Evolutionary conservation across 2,329 filamentous ascomycete genomes (phyloP).

Genomic region (Immersiporthe knoxdaviesiana): DNA sequence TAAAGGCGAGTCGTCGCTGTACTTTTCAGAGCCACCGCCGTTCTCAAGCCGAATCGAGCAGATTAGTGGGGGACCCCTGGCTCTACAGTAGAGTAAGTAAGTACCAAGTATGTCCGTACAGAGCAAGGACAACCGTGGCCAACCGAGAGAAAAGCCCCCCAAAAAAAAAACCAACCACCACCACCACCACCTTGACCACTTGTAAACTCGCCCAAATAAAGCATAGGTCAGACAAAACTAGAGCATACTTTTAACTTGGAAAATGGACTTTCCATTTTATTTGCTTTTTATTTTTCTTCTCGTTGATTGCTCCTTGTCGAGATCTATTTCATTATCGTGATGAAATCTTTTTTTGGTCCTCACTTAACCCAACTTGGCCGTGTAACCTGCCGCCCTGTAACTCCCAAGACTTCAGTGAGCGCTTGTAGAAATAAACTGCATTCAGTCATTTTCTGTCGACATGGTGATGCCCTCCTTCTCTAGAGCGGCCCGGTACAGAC

Average conservation of each 20-base stretch:
- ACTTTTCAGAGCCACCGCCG: slow-evolving; percentile 10
- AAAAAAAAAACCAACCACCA: background rate
- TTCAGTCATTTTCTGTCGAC: slow-evolving; percentile 28
- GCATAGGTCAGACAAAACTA: background rate
- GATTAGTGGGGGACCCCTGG: slow-evolving; percentile 19
- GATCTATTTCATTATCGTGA: background rate
- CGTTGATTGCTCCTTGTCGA: background rate
- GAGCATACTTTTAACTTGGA: background rate
- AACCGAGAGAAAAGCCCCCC: background rate
- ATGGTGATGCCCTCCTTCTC: slow-evolving; percentile 59
- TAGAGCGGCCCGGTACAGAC: slow-evolving; percentile 72
- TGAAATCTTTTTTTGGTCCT: background rate
- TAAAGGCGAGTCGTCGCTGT: slow-evolving; percentile 6
- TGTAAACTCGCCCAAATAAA: background rate
- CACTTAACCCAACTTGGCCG: background rate
- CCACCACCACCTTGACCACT: background rate
- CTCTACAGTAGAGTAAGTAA: background rate
- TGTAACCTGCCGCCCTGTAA: background rate
- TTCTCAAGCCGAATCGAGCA: slow-evolving; percentile 1
- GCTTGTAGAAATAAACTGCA: background rate
- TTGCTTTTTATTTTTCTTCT: background rate
- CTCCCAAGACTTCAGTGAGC: background rate
- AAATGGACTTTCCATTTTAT: background rate
- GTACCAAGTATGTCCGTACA: background rate
- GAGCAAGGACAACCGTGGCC: background rate